A percentile compares a stretch with the other conserved stretches of the same genome.
Evolutionary conservation across 1,284 basidiomycete genomes (phyloP).

Genomic region (Stereum hirsutum): DNA sequence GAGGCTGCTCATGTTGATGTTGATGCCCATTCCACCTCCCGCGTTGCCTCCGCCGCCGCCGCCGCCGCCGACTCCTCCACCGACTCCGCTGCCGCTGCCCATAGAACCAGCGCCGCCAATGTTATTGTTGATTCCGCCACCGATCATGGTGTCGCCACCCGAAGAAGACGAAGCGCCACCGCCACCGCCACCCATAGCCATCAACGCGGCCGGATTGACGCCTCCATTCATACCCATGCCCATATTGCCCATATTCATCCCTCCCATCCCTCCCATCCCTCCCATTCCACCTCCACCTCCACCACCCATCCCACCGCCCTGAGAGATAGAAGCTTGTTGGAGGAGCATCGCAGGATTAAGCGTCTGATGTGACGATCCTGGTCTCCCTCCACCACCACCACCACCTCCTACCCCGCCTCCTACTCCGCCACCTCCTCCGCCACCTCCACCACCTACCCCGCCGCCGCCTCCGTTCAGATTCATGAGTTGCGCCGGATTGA

Average conservation of each 20-base stretch:
- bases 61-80: background rate
- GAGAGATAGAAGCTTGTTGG: constrained; percentile 10
- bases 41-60: background rate
- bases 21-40: too few relatives aligned
- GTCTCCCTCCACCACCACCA: constrained; percentile 10
- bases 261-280: constrained; percentile 4
- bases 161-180: background rate
- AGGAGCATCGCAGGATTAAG: constrained; percentile 11
- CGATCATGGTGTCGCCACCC: constrained; percentile 12
- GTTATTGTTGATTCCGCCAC: background rate
- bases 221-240: background rate
- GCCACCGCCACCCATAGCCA: constrained; percentile 3
- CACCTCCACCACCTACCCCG: too few relatives aligned
- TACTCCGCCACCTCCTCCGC: too few relatives aligned
- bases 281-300: constrained; percentile 1
- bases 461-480: background rate
- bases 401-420: constrained; percentile 9
- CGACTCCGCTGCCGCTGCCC: background rate
- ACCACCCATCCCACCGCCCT: constrained; percentile 1
- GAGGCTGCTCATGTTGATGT: too few relatives aligned
- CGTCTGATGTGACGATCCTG: constrained; percentile 3
- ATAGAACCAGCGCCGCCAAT: background rate
- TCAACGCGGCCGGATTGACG: constrained; percentile 7
- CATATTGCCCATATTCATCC: background rate
- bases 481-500: background rate